Conservation (phyloP, 805 yeast genomes). For the Spathaspora hagerdaliae region DNA sequence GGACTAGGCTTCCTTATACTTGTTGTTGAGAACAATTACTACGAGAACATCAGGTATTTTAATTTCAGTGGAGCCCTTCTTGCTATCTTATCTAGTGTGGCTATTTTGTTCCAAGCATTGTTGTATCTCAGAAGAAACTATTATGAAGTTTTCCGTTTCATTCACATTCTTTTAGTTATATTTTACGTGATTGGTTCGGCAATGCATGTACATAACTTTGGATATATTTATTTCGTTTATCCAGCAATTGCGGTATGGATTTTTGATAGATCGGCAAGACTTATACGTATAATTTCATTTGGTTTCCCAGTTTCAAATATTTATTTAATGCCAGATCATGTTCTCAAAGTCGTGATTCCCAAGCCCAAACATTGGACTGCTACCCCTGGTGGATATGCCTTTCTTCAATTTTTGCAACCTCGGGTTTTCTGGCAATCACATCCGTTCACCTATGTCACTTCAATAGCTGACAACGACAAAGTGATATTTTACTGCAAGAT, state of each 20-base stretch:
- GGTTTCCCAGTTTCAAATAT: conserved; percentile 57
- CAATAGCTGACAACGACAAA: conserved; percentile 15
- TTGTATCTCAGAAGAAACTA: conserved; percentile 41
- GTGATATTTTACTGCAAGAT: conserved; percentile 31
- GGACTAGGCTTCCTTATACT: conserved; percentile 14
- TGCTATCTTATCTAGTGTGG: conserved; percentile 31
- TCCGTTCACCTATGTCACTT: conserved; percentile 50
- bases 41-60: conserved; percentile 10
- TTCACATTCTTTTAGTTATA: conserved; percentile 55
- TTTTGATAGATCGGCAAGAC: conserved; percentile 57
- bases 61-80: conserved; percentile 32
- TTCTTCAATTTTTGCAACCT: conserved; percentile 45
- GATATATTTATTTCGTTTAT: conserved; percentile 36
- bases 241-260: conserved; percentile 66
- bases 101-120: conserved; percentile 43
- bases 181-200: conserved; percentile 46
- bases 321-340: conserved; percentile 38
- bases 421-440: conserved; percentile 61
- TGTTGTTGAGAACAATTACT: conserved; percentile 7
- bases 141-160: conserved; percentile 50
- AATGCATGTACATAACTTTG: conserved; percentile 43
- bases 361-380: conserved; percentile 53
- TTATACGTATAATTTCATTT: conserved; percentile 49
- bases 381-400: conserved; percentile 61
- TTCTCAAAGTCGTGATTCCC: conserved; percentile 47